These are phyloP conservation scores for Colletotrichum higginsianum DNA, from an alignment of 2,329 filamentous ascomycete genomes.

Conservation along the genomic window DNA sequence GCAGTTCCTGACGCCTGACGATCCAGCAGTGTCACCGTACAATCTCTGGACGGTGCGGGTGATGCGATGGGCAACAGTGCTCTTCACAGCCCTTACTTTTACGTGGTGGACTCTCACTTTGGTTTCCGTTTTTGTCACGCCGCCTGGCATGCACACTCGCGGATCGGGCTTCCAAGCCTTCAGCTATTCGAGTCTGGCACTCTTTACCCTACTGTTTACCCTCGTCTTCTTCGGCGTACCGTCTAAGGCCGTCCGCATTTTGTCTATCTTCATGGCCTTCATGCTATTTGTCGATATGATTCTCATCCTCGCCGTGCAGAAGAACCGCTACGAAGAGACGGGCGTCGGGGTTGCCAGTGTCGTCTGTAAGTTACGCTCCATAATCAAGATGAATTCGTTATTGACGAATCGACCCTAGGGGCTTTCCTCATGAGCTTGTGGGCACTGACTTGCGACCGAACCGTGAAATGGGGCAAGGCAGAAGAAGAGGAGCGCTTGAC, in stretches of 20 bases:
- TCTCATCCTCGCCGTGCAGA: conserved; percentile 81
- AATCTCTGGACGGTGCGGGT: conserved; percentile 93
- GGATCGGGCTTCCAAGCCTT: conserved; percentile 96
- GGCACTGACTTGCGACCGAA: conserved; percentile 83
- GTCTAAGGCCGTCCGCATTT: conserved; percentile 82
- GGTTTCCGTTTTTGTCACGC: conserved; percentile 92
- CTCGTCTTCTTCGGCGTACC: conserved; percentile 92
- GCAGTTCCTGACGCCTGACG: conserved; percentile 55
- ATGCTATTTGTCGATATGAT: conserved; percentile 83
- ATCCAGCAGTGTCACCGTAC: conserved; percentile 83
- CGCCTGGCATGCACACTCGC: conserved; percentile 86
- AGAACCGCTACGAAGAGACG: conserved; percentile 85
- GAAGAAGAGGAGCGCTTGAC: conserved; percentile 95
- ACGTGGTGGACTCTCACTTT: conserved; percentile 94
- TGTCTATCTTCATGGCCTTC: conserved; percentile 76
- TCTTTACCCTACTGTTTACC: conserved; percentile 81
- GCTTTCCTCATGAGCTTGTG: conserved; percentile 84
- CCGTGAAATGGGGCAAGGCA: conserved; percentile 91
- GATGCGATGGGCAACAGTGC: conserved; percentile 81
- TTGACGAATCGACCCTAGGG: conserved; percentile 58
- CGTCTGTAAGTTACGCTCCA: conserved; percentile 65
- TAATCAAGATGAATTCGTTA: neutral
- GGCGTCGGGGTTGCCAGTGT: conserved; percentile 93
- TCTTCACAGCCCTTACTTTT: conserved; percentile 83
- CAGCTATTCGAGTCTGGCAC: conserved; percentile 83